Base-by-base conservation (phyloP, 306 rosid genomes). In the Prunus persica region DNA sequence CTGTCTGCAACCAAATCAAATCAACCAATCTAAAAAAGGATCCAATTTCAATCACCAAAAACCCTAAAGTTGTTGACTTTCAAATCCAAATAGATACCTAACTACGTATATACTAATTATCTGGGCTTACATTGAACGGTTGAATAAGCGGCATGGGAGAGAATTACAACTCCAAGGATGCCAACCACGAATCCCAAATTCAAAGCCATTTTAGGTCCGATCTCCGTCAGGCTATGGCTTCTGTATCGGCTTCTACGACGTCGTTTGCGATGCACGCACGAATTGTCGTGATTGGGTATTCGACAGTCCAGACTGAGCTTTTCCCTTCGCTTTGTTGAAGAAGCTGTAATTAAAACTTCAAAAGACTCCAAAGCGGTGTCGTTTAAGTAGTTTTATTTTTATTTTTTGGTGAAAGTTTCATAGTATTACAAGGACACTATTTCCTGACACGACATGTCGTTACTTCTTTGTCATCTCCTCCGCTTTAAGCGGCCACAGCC, bases 61-160 rank as follows among this genome's bases (percentile, higher is more conserved):
- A 65, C 10, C 50, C 55, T 12, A 14, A 51, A 54, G 18, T 57
- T 8, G 27, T 78, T 46, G 54, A 14, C 6, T 25, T 16, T n/a
- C 46, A 12, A 51, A 60, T 65, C 65, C 19, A 74, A 68, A 72
- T 25, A 8, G 16, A 43, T 38, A 50, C 32, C 64, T 7, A 2
- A n/a, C 73, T 11, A n/a, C 19, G 69, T 15, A 8, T 64, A 6
- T 28, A 65, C 8, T 11, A 22, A 69, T 32, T 27, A 50, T 43
- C 57, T 63, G 78, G 56, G 28, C 85, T 58, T 82, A 91, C 98
- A 89, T 74, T 84, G 98, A 65, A 89, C 71, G 45, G 95, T 91
- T 49, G 95, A 88, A 80, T 91, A 91, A 25, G 98, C 87, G 52
- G 97, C 95, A 67, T 91, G 95, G 67, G 77, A 80, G 4, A 93